Evolutionary conservation across 371 early-diverging fungal species (phyloP), one percentile per base, ranked within the genome.

Genomic region (Blakeslea trispora): DNA sequence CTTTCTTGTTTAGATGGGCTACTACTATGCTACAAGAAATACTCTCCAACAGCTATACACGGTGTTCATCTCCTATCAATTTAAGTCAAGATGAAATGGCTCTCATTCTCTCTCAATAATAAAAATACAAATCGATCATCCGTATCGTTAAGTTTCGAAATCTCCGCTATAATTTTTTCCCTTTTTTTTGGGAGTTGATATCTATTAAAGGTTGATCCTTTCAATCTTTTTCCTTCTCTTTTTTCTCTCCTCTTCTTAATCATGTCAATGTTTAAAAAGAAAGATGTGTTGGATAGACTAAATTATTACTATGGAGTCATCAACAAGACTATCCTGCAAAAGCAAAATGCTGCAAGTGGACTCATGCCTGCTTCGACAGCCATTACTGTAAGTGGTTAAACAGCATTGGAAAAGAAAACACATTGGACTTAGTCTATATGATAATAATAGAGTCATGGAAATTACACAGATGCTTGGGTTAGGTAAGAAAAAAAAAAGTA

Each of bases 381-480:
- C 22, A 84, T 94, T 41, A 93, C 91, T 6, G 78, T 74, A 72
- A 54, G 64, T 34, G 28, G 5, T n/a, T n/a, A n/a, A n/a, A n/a
- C n/a, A n/a, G n/a, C n/a, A n/a, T n/a, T n/a, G n/a, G n/a, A n/a
- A n/a, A n/a, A n/a, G n/a, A n/a, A n/a, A n/a, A n/a, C n/a, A n/a
- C n/a, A n/a, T n/a, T n/a, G n/a, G n/a, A n/a, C n/a, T n/a, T n/a
- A n/a, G n/a, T n/a, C n/a, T n/a, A n/a, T n/a, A n/a, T n/a, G n/a
- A n/a, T n/a, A n/a, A 7, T 21, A 11, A 5, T 57, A 77, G 77
- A 82, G 78, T 0, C 85, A 84, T 46, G 92, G 92, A 34, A 88
- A 94, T 69, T 93, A 94, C 64, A 80, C 88, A 3, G 93, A 94
- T 75, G 95, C 93, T 22, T 94, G 93, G 95, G 93, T 92, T 53